Evolutionary conservation across 257 asterid species (phyloP), one percentile per base, ranked within the genome.

Genomic region (Solanum sejunctum): DNA sequence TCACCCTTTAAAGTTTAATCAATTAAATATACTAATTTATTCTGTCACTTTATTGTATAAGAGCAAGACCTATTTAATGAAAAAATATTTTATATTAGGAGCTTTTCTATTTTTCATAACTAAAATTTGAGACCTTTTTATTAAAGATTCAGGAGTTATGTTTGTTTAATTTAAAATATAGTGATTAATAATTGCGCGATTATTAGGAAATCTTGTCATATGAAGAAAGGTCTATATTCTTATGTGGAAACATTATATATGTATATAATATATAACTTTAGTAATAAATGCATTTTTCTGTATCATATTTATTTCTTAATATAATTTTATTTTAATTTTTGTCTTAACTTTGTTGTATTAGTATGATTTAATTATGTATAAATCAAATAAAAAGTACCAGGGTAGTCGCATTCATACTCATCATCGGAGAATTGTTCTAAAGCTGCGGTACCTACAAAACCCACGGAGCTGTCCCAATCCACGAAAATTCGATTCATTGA

Each of bases 391-490:
- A 49, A 9, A 2, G 1, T 49, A 9, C 5, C n/a, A n/a, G n/a
- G n/a, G 86, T 91, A 93, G 88, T 96, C 98, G 87, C 99, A 96
- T 86, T 96, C 98, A 83, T 96, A 93, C 81, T 96, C 99, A 67
- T 96, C 99, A 55, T 96, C 99, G 3, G 99, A 96, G 89, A 95
- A 96, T 91, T 96, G 95, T 89, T 96, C 99, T 2, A 81, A 86
- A 20, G 98, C 91, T 15, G 61, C 61, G 10, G n/a, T 77, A 95
- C 28, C 93, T 86, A 28, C 90, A 90, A 84, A 91, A 92, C 73
- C 88, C 85, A 47, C 95, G 93, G 85, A 63, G 45, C 86, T 84
- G 85, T 77, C 23, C n/a, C 71, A 3, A 45, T 86, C 32, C 18
- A 17, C 56, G 78, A 32, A 77, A 54, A 15, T 4, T 45, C 70